These are phyloP conservation scores for Botryotinia narcissicola DNA, from an alignment of 2,329 filamentous ascomycete genomes.

Conservation along the genomic window DNA sequence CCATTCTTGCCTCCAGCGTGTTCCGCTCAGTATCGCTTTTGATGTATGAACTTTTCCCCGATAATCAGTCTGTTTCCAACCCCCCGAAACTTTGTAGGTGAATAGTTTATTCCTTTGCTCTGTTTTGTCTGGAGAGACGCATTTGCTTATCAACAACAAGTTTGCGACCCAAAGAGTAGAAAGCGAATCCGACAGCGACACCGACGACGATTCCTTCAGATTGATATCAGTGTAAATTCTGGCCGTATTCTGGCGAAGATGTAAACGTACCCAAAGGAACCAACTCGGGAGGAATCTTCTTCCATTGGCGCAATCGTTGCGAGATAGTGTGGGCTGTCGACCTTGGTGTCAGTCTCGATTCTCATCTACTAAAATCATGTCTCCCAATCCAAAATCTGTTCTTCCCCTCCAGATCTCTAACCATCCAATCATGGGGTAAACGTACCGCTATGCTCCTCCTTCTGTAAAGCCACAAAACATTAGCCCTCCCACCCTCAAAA, in stretches of 20 bases:
- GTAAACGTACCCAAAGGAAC: slow-evolving; percentile 77
- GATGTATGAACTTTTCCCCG: slow-evolving; percentile 1
- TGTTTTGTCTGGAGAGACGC: slow-evolving; percentile 71
- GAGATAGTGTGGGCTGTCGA: slow-evolving; percentile 87
- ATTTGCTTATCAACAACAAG: slow-evolving; percentile 88
- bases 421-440: slow-evolving; percentile 32
- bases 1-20: slow-evolving; percentile 15
- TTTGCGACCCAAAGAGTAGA: slow-evolving; percentile 81
- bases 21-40: background rate
- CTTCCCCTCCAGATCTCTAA: background rate
- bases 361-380: slow-evolving; percentile 22
- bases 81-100: slow-evolving; percentile 7
- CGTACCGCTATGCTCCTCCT: slow-evolving; percentile 67
- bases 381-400: background rate
- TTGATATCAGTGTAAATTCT: slow-evolving; percentile 27
- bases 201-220: slow-evolving; percentile 71
- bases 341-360: slow-evolving; percentile 27
- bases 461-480: slow-evolving; percentile 43
- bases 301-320: slow-evolving; percentile 86
- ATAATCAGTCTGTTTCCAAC: slow-evolving; percentile 21
- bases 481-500: slow-evolving; percentile 15
- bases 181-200: slow-evolving; percentile 77
- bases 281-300: slow-evolving; percentile 90
- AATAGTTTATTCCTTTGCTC: slow-evolving; percentile 34
- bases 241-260: background rate